Evolutionary conservation across 1,284 basidiomycete genomes (phyloP).

Genomic region (Apiotrichum porosum): DNA sequence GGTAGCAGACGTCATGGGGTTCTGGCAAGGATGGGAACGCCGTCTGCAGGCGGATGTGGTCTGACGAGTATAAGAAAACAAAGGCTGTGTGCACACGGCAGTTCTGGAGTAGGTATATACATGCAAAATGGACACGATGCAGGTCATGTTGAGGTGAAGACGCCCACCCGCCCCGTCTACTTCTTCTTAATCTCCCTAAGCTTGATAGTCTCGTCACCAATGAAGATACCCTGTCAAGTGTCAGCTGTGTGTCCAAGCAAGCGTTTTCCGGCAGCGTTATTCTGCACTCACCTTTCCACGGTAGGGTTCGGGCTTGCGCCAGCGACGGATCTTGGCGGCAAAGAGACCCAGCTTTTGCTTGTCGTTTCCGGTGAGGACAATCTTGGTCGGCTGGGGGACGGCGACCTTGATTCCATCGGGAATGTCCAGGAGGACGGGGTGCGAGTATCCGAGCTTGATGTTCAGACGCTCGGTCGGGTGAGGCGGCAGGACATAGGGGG

Average conservation of each 20-base stretch:
- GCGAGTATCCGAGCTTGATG: slow-evolving; percentile 88
- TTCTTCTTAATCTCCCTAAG: slow-evolving; percentile 94
- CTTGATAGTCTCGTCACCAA: slow-evolving; percentile 79
- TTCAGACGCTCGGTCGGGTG: slow-evolving; percentile 54
- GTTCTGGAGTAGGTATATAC: slow-evolving; percentile 23
- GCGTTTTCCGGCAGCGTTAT: not conserved
- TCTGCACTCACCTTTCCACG: slow-evolving; percentile 78
- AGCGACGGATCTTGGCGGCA: slow-evolving; percentile 75
- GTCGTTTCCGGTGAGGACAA: slow-evolving; percentile 53
- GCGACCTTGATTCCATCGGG: slow-evolving; percentile 68
- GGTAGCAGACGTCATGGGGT: slow-evolving; percentile 6
- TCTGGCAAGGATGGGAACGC: slow-evolving; percentile 29
- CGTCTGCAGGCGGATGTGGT: not conserved
- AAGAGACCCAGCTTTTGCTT: slow-evolving; percentile 71
- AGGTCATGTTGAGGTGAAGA: not conserved
- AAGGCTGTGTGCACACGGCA: too few species aligned
- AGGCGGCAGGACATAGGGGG: slow-evolving; percentile 18
- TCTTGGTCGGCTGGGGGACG: slow-evolving; percentile 52
- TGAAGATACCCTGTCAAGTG: slow-evolving; percentile 73
- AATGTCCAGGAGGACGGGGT: slow-evolving; percentile 76
- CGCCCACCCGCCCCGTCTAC: slow-evolving; percentile 52
- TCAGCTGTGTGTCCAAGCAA: not conserved
- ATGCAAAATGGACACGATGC: slow-evolving; percentile 12
- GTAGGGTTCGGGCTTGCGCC: slow-evolving; percentile 91
- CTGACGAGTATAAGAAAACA: too few species aligned